Conservation (phyloP, 129 eudicot species). For the Centella asiatica region DNA sequence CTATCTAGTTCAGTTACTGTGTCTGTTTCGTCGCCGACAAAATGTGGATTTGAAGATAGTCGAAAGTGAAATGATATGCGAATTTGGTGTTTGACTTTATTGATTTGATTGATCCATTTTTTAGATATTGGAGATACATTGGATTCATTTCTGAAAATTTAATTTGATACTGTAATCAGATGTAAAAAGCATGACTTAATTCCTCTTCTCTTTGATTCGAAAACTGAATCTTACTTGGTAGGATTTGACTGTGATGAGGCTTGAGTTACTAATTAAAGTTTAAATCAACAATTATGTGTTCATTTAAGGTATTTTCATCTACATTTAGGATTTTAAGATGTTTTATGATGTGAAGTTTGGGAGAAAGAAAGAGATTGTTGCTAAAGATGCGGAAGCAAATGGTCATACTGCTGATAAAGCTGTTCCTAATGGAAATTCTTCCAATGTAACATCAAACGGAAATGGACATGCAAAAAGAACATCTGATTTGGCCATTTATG, state of each 20-base stretch:
- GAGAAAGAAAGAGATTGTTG: conserved; percentile 59
- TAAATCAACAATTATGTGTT: conserved; percentile 11
- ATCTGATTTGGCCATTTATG: conserved; percentile 73
- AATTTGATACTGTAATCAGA: neutral
- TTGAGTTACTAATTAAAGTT: conserved; percentile 2
- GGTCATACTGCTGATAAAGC: conserved; percentile 28
- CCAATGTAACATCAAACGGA: conserved; percentile 30
- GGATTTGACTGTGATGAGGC: neutral
- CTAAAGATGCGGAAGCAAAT: conserved; percentile 34
- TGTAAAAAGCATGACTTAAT: neutral
- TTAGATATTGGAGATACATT: too few relatives aligned
- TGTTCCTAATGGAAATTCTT: conserved; percentile 33
- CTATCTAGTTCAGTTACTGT: too few relatives aligned
- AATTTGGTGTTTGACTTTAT: too few relatives aligned
- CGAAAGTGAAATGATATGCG: too few relatives aligned
- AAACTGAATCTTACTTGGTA: conserved; percentile 1
- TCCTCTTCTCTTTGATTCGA: too few relatives aligned
- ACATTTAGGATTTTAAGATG: conserved; percentile 91
- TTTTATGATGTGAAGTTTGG: conserved; percentile 98
- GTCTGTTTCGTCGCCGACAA: too few relatives aligned
- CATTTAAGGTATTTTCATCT: conserved; percentile 25
- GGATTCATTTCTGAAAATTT: too few relatives aligned
- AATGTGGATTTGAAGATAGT: too few relatives aligned
- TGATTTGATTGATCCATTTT: too few relatives aligned
- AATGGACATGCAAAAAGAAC: conserved; percentile 31